Evolutionary conservation across 2,329 filamentous ascomycete species (phyloP).

Genomic region (Fusarium falciforme): DNA sequence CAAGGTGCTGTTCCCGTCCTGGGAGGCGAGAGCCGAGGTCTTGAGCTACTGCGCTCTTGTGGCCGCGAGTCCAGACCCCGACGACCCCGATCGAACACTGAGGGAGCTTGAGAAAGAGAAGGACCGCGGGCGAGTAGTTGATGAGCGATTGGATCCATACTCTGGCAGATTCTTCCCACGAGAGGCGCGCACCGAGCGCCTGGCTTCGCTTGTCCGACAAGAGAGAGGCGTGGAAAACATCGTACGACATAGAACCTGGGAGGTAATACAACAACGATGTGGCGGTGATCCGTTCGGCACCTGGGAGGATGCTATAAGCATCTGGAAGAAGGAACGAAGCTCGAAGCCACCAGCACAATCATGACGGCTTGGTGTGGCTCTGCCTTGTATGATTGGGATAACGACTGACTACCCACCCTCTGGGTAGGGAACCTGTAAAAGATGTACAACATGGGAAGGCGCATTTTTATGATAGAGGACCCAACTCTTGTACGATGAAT

Average conservation of each 20-base stretch:
- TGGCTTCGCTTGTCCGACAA: slow-evolving; percentile 79
- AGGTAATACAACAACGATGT: slow-evolving; percentile 80
- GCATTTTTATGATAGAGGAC: slow-evolving; percentile 29
- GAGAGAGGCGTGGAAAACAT: slow-evolving; percentile 83
- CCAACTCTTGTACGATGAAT: slow-evolving; percentile 19
- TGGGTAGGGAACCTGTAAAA: slow-evolving; percentile 13
- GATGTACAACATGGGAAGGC: slow-evolving; percentile 18
- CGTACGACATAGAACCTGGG: slow-evolving; percentile 85
- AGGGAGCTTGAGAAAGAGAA: slow-evolving; percentile 77
- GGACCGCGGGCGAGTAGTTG: slow-evolving; percentile 78
- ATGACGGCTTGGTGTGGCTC: neutral
- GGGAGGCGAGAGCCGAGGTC: slow-evolving; percentile 85
- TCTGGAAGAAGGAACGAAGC: slow-evolving; percentile 64
- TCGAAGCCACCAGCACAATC: slow-evolving; percentile 10
- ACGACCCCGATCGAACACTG: slow-evolving; percentile 81
- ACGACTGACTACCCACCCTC: neutral
- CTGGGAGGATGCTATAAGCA: slow-evolving; percentile 74
- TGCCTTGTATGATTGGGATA: neutral
- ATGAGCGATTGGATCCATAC: slow-evolving; percentile 94
- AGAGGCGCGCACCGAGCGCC: slow-evolving; percentile 82
- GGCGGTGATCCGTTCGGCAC: slow-evolving; percentile 64
- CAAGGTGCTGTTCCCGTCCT: slow-evolving; percentile 85
- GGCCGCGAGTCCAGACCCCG: slow-evolving; percentile 85
- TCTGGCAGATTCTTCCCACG: slow-evolving; percentile 82
- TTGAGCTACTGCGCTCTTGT: slow-evolving; percentile 91